Conservation (phyloP, 768 basidiomycete genomes). For the Kwoniella bestiolae region DNA sequence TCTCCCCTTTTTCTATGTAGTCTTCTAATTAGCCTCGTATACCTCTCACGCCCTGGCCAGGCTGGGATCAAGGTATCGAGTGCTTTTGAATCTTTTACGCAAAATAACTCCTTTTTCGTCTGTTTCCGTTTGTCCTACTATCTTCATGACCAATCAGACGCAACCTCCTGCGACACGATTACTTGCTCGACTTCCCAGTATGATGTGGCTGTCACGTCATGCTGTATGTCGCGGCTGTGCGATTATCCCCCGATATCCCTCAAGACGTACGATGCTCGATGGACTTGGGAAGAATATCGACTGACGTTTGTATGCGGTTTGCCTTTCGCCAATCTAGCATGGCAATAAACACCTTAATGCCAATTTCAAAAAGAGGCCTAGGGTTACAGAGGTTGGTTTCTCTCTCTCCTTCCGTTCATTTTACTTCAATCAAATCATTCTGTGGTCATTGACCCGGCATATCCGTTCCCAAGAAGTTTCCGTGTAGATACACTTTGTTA, state of each 20-base stretch:
- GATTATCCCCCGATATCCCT: background rate
- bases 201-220: background rate
- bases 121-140: conserved; percentile 10
- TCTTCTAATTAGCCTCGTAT: conserved; percentile 27
- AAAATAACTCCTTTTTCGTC: conserved; percentile 21
- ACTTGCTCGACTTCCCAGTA: background rate
- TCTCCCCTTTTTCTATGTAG: conserved; percentile 15
- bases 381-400: conserved; percentile 88
- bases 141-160: background rate
- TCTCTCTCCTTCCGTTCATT: conserved; percentile 2
- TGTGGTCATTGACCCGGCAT: too few relatives aligned
- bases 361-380: conserved; percentile 95
- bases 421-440: too few relatives aligned
- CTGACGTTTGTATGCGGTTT: conserved; percentile 10
- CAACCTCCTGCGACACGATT: conserved; percentile 17
- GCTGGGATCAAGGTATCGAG: conserved; percentile 44
- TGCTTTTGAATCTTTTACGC: conserved; percentile 20
- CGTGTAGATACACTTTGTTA: conserved; percentile 11
- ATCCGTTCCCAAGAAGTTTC: background rate
- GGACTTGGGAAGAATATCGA: conserved; percentile 9
- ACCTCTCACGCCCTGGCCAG: conserved; percentile 52
- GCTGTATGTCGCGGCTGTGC: background rate
- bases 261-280: background rate
- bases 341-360: conserved; percentile 91
- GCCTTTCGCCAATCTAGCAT: conserved; percentile 62